These are phyloP conservation scores for Lavandula angustifolia DNA, from an alignment of 257 asterid species.

Conservation along the genomic window DNA sequence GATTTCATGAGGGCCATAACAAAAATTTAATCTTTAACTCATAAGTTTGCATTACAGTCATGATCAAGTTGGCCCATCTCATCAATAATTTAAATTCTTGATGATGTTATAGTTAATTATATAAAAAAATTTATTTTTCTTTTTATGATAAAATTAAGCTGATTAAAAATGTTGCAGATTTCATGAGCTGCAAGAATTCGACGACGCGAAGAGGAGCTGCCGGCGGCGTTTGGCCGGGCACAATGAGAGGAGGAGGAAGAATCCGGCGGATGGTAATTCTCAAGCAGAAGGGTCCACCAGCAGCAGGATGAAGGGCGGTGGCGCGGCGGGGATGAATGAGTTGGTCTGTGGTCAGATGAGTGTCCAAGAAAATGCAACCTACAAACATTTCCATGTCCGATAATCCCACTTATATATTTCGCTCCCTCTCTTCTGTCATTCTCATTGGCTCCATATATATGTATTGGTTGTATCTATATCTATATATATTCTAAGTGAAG, in stretches of 20 bases:
- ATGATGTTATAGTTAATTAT: too few relatives aligned
- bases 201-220: conserved; percentile 58
- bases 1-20: too few relatives aligned
- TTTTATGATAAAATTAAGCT: too few relatives aligned
- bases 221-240: conserved; percentile 63
- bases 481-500: background rate
- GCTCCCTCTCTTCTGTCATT: conserved; percentile 97
- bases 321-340: conserved; percentile 15
- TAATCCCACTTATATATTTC: background rate
- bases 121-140: too few relatives aligned
- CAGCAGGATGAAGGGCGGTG: conserved; percentile 29
- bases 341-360: conserved; percentile 47
- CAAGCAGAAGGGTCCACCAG: conserved; percentile 41
- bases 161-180: conserved; percentile 34
- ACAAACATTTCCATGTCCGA: conserved; percentile 50
- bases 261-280: conserved; percentile 39
- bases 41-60: too few relatives aligned
- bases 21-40: too few relatives aligned
- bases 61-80: too few relatives aligned
- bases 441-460: background rate
- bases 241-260: conserved; percentile 74
- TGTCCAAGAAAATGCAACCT: conserved; percentile 50
- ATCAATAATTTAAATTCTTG: too few relatives aligned
- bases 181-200: conserved; percentile 52
- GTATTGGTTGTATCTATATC: background rate